Evolutionary conservation across 805 yeast species (phyloP).

Genomic region (Candida xiaguanensis): DNA sequence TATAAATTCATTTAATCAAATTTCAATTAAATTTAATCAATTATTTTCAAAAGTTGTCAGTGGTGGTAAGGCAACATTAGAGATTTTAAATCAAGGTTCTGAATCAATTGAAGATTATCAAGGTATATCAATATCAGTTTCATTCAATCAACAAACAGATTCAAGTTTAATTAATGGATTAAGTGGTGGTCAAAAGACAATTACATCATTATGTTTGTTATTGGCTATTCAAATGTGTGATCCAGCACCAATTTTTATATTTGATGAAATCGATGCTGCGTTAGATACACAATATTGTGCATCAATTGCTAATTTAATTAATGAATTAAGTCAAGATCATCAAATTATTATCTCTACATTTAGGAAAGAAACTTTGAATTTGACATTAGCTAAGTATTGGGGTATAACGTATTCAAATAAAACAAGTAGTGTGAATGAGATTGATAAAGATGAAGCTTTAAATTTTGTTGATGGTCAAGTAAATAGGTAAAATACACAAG

Average conservation of each 20-base stretch:
- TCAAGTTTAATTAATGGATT: slow-evolving; percentile 86
- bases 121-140: slow-evolving; percentile 84
- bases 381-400: slow-evolving; percentile 76
- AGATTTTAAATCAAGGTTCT: slow-evolving; percentile 15
- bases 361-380: slow-evolving; percentile 82
- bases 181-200: slow-evolving; percentile 94
- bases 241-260: slow-evolving; percentile 94
- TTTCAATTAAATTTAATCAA: slow-evolving; percentile 66
- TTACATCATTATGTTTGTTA: slow-evolving; percentile 93
- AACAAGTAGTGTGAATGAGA: slow-evolving; percentile 72
- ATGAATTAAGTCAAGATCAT: slow-evolving; percentile 59
- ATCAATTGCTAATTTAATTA: slow-evolving; percentile 76
- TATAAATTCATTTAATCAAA: slow-evolving; percentile 69
- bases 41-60: slow-evolving; percentile 84
- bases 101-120: slow-evolving; percentile 51
- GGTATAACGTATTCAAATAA: slow-evolving; percentile 84
- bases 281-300: slow-evolving; percentile 88
- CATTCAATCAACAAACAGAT: slow-evolving; percentile 87
- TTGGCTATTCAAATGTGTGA: slow-evolving; percentile 92
- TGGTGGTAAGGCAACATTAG: slow-evolving; percentile 60
- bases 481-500: slow-evolving; percentile 10
- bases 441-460: slow-evolving; percentile 69
- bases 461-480: slow-evolving; percentile 76
- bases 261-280: slow-evolving; percentile 96
- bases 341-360: slow-evolving; percentile 97